Conservation (phyloP, 2,329 filamentous ascomycete genomes). For the Neoascochyta sp. region DNA sequence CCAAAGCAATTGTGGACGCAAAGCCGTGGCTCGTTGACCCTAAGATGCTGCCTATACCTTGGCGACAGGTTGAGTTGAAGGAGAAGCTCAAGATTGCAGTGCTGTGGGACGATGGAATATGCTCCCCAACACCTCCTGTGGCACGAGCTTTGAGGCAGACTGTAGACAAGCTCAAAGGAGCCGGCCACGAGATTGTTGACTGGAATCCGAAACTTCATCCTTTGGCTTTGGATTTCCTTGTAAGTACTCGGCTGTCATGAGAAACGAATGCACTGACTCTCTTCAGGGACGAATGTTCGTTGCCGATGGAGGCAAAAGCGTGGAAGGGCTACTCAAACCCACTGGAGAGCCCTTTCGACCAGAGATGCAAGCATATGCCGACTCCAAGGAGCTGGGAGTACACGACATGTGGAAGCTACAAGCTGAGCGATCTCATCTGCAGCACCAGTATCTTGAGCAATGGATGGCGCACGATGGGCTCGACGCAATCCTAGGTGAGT, state of each 20-base stretch:
- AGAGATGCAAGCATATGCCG: conserved; percentile 47
- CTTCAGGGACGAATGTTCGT: conserved; percentile 45
- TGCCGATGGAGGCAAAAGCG: conserved; percentile 51
- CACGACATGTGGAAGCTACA: conserved; percentile 51
- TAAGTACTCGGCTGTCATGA: conserved; percentile 16
- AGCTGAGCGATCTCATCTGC: conserved; percentile 43
- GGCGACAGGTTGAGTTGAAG: conserved; percentile 44
- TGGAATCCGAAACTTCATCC: conserved; percentile 52
- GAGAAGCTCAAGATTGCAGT: conserved; percentile 58
- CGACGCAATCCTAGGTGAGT: conserved; percentile 44
- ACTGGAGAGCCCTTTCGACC: conserved; percentile 47
- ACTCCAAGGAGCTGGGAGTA: conserved; percentile 44
- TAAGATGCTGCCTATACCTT: conserved; percentile 52
- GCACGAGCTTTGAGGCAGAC: conserved; percentile 54
- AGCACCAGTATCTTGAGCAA: conserved; percentile 44
- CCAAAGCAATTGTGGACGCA: conserved; percentile 40
- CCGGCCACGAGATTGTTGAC: conserved; percentile 55
- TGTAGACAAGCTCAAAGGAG: conserved; percentile 49
- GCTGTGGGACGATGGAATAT: conserved; percentile 50
- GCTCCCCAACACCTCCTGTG: conserved; percentile 52
- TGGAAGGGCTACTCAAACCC: conserved; percentile 40
- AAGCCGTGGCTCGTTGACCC: conserved; percentile 54
- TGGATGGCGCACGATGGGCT: conserved; percentile 42
- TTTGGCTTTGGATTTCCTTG: conserved; percentile 50
- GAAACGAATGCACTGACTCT: conserved; percentile 1